Conservation (phyloP, 495 filamentous ascomycete species). For the Neurospora terricola region DNA sequence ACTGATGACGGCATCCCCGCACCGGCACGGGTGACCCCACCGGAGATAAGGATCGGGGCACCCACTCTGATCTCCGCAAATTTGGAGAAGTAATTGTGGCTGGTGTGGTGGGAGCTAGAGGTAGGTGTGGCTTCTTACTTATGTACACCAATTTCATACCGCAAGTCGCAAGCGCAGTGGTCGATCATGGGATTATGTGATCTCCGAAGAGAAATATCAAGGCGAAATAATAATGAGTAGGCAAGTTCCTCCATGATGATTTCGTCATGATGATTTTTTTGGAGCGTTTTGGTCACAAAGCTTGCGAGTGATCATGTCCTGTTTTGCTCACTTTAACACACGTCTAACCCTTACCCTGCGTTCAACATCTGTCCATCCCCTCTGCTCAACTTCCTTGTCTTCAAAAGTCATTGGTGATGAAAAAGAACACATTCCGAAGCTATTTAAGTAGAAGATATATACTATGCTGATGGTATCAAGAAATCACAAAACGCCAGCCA, state of each 20-base stretch:
- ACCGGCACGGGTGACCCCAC: not conserved
- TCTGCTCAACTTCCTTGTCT: not conserved
- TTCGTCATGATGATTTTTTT: not conserved
- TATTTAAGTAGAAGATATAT: not conserved
- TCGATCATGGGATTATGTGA: not conserved
- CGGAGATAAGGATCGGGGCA: not conserved
- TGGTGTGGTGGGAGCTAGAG: not conserved
- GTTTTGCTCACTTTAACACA: not conserved
- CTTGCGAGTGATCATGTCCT: not conserved
- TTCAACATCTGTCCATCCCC: not conserved
- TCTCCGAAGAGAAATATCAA: not conserved
- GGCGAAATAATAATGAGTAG: not conserved
- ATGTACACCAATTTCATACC: not conserved
- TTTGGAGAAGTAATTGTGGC: not conserved
- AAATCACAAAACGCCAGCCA: not conserved
- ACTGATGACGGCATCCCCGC: not conserved
- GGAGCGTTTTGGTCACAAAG: not conserved
- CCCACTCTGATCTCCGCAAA: not conserved
- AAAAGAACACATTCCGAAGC: not conserved
- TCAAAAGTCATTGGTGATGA: not conserved
- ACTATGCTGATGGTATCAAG: not conserved
- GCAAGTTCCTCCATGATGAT: too few relatives aligned
- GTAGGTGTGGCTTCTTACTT: not conserved
- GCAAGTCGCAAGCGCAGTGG: not conserved
- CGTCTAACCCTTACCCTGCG: not conserved